Conservation (phyloP, 768 basidiomycete species). For the Nidularia sp. region DNA sequence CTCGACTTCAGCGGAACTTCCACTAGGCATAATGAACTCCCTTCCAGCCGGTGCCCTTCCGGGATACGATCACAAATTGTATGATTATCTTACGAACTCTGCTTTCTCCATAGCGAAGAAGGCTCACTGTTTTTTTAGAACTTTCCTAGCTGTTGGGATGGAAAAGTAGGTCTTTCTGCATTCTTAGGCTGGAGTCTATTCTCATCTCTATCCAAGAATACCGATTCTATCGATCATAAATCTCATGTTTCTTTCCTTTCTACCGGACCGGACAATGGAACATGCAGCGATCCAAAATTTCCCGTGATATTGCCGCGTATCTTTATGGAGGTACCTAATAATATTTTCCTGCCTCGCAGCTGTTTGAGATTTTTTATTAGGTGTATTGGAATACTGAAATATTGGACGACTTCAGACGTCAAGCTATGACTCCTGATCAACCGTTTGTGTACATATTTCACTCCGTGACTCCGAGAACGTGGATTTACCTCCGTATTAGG, state of each 20-base stretch:
- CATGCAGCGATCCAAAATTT: constrained; percentile 29
- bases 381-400: constrained; percentile 26
- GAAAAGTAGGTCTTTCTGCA: constrained; percentile 3
- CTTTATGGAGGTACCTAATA: constrained; percentile 29
- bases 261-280: constrained; percentile 29
- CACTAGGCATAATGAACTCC: constrained; percentile 21
- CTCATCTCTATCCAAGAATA: constrained; percentile 15
- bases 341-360: no score
- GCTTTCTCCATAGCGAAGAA: no score
- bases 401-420: constrained; percentile 18
- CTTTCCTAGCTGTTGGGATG: constrained; percentile 41
- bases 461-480: no score
- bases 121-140: constrained; percentile 7
- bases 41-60: constrained; percentile 29
- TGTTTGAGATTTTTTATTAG: no score
- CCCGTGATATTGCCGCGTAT: constrained; percentile 32
- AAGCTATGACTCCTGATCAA: constrained; percentile 34
- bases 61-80: constrained; percentile 34
- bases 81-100: no score
- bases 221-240: constrained; percentile 35
- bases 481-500: no score
- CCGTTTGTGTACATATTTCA: constrained; percentile 31
- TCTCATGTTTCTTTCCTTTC: constrained; percentile 34
- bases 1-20: constrained; percentile 27
- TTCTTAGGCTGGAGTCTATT: no score